These are phyloP conservation scores for Silene vulgaris DNA, from an alignment of 179 eudicot genomes.

Conservation along the genomic window DNA sequence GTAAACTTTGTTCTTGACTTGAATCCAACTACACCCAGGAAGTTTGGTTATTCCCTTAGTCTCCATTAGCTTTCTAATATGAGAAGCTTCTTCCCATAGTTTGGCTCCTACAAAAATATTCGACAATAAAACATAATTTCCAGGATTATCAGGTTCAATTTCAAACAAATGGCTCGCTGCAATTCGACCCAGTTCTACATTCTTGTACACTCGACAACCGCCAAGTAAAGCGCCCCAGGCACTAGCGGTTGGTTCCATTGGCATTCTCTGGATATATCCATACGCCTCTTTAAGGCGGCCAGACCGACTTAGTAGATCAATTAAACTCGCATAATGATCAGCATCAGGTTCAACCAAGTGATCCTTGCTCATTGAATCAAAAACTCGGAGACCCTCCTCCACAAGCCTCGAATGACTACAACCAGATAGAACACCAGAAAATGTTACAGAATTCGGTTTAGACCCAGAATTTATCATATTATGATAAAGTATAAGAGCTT, in stretches of 20 bases:
- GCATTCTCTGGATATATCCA: slow-evolving; percentile 57
- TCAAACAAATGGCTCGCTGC: slow-evolving; percentile 59
- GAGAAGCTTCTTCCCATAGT: slow-evolving; percentile 68
- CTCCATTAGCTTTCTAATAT: slow-evolving; percentile 57
- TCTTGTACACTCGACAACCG: slow-evolving; percentile 72
- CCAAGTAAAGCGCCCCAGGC: slow-evolving; percentile 93
- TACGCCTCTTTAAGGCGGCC: slow-evolving; percentile 69
- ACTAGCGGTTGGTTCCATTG: slow-evolving; percentile 59
- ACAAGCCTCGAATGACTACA: slow-evolving; percentile 77
- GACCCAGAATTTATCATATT: slow-evolving; percentile 51
- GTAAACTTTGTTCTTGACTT: slow-evolving; percentile 52
- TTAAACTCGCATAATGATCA: slow-evolving; percentile 66
- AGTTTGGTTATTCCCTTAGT: slow-evolving; percentile 52
- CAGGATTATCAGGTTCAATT: slow-evolving; percentile 76
- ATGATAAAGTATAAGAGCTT: slow-evolving; percentile 48
- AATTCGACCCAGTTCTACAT: slow-evolving; percentile 62
- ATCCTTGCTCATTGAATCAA: slow-evolving; percentile 53
- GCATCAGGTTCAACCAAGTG: slow-evolving; percentile 58
- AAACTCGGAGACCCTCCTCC: slow-evolving; percentile 53
- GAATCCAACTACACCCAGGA: slow-evolving; percentile 89
- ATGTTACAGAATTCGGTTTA: slow-evolving; percentile 63
- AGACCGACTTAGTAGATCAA: slow-evolving; percentile 69
- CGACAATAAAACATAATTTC: slow-evolving; percentile 58
- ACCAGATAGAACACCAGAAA: slow-evolving; percentile 67
- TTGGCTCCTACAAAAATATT: slow-evolving; percentile 61